Evolutionary conservation across 2,329 filamentous ascomycete species (phyloP).

Genomic region (Calonectria pauciramosa): DNA sequence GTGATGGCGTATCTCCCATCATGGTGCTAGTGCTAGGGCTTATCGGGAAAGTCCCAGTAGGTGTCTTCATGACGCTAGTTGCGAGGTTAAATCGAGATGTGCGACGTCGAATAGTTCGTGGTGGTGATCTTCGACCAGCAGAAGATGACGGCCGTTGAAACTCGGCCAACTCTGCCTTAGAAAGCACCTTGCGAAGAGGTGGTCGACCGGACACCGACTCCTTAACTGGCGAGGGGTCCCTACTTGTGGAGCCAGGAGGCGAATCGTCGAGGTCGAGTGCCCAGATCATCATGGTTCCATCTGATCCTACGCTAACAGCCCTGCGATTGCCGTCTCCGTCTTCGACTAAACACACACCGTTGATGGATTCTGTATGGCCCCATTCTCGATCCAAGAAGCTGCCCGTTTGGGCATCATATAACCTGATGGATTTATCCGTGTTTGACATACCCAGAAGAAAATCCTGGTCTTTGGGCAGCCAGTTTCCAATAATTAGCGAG

Average conservation of each 20-base stretch:
- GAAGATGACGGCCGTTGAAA: slow-evolving; percentile 71
- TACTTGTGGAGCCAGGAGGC: slow-evolving; percentile 55
- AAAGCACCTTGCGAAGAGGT: slow-evolving; percentile 87
- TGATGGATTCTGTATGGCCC: slow-evolving; percentile 95
- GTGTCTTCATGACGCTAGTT: slow-evolving; percentile 53
- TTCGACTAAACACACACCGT: slow-evolving; percentile 81
- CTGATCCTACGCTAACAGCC: slow-evolving; percentile 81
- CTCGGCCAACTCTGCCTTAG: slow-evolving; percentile 87
- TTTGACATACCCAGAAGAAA: slow-evolving; percentile 91
- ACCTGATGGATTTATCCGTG: slow-evolving; percentile 93
- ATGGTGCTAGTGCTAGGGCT: slow-evolving; percentile 57
- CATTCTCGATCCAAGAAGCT: slow-evolving; percentile 88
- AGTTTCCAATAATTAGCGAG: slow-evolving; percentile 76
- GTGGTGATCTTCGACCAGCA: slow-evolving; percentile 67
- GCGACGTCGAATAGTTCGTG: slow-evolving; percentile 66
- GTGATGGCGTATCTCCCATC: slow-evolving; percentile 61
- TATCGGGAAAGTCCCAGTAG: slow-evolving; percentile 54
- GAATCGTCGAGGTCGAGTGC: slow-evolving; percentile 65
- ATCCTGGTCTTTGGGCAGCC: slow-evolving; percentile 66
- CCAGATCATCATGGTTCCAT: slow-evolving; percentile 90
- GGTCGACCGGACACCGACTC: slow-evolving; percentile 70
- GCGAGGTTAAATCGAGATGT: slow-evolving; percentile 66
- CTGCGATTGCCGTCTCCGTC: slow-evolving; percentile 67
- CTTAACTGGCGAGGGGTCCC: slow-evolving; percentile 69
- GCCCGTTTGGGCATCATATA: slow-evolving; percentile 87